phyloP scores from a whole-genome alignment of 108 stramenopile genomes.

The Fistulifera solaris region DNA sequence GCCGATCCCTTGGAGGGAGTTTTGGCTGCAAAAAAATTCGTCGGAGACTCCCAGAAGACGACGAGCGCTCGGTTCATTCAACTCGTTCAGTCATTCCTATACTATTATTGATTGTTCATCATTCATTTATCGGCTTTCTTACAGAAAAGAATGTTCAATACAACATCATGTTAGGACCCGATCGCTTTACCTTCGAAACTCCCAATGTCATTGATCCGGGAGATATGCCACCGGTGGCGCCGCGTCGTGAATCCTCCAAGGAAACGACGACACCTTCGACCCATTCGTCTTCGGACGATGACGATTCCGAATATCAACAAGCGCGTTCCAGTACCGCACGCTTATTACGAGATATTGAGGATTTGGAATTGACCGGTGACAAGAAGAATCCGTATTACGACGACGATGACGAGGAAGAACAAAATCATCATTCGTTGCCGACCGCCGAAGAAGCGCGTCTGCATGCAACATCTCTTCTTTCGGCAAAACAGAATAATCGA shows the following conservation, averaged over 20 bases:
- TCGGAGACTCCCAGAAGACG: no score
- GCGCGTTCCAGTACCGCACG: neutral
- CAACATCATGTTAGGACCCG: slow-evolving; percentile 28
- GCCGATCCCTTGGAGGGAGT: no score
- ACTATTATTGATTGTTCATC: no score
- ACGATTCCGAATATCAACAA: neutral
- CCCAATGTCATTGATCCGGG: slow-evolving; percentile 48
- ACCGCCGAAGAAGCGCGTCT: slow-evolving; percentile 19
- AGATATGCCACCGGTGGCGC: slow-evolving; percentile 9
- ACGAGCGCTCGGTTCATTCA: no score
- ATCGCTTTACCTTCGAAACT: slow-evolving; percentile 27
- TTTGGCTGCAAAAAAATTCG: no score
- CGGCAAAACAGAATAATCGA: neutral
- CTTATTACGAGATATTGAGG: slow-evolving; percentile 3
- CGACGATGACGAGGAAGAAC: slow-evolving; percentile 8
- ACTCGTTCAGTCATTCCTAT: no score
- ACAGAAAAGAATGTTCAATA: neutral
- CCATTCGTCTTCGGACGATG: neutral
- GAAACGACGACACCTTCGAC: neutral
- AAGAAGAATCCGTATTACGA: slow-evolving; percentile 1
- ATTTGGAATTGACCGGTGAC: neutral
- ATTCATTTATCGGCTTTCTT: no score
- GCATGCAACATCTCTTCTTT: slow-evolving; percentile 26
- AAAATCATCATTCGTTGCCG: slow-evolving; percentile 11
- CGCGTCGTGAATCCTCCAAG: neutral